Evolutionary conservation across 1,139 yeast species (phyloP).

Genomic region (Nakaseomyces nivariensis): DNA sequence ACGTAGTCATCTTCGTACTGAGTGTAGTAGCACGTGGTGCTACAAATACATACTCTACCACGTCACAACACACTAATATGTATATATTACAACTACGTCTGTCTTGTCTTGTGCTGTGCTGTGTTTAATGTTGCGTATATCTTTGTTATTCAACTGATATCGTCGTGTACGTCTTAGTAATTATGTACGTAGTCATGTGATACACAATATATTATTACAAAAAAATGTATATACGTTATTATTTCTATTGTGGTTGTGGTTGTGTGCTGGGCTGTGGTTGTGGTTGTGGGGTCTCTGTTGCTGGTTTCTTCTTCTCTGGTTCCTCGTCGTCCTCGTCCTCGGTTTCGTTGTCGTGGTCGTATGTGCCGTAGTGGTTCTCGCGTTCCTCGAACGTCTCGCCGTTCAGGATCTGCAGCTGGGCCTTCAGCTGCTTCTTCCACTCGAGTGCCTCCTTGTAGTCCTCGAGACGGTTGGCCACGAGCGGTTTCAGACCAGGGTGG

Average conservation of each 20-base stretch:
- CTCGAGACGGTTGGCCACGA: constrained; percentile 24
- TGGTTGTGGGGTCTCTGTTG: neutral
- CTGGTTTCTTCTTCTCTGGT: constrained; percentile 8
- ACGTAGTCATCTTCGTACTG: too few relatives aligned
- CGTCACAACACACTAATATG: too few relatives aligned
- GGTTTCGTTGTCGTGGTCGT: constrained; percentile 6
- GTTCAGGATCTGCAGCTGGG: constrained; percentile 13
- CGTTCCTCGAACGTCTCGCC: constrained; percentile 11
- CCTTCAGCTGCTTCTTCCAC: constrained; percentile 16
- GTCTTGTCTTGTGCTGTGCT: too few relatives aligned
- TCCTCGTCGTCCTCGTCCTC: constrained; percentile 4
- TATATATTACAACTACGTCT: too few relatives aligned
- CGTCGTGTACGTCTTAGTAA: too few relatives aligned
- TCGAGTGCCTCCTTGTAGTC: constrained; percentile 24
- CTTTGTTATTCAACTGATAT: too few relatives aligned
- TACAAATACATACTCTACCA: too few relatives aligned
- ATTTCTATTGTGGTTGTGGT: too few relatives aligned
- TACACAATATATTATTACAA: neutral
- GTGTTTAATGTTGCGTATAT: too few relatives aligned
- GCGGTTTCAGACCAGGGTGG: constrained; percentile 34
- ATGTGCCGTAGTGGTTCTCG: constrained; percentile 8
- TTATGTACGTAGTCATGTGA: too few relatives aligned
- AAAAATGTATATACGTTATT: neutral
- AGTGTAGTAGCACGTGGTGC: too few relatives aligned
- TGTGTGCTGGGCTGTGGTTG: too few relatives aligned